Evolutionary conservation across 1,284 basidiomycete genomes (phyloP), one percentile per base, ranked within the genome.

Genomic region (Rhodotorula sp.): DNA sequence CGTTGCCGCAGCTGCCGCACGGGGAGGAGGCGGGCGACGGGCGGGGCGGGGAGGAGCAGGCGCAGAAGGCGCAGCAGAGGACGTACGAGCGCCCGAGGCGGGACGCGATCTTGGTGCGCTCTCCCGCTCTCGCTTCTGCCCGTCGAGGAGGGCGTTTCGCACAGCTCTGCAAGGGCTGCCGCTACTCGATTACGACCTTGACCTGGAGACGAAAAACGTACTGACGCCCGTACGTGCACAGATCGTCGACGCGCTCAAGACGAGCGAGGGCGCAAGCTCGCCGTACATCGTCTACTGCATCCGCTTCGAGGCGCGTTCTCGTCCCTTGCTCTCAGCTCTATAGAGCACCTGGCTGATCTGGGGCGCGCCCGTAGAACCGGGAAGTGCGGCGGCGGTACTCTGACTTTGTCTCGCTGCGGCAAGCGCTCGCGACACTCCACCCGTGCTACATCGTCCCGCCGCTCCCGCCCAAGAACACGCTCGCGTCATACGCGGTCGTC

Each of bases 361-460:
- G 5, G 8, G 10, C 25, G 8, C 12, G 25, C n/a, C 44, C 27
- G 9, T 81, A 96, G 93, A 87, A 86, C 75, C 86, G 89, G n/a
- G 90, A 92, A 79, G 88, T 92, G 10, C 88, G 89, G 59, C 91
- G 97, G 77, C 88, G 97, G 51, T 99, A 99, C 82, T 98, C 96
- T 9, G 94, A 98, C 80, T 99, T 99, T 81, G 93, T 98, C 82
- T 93, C 94, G 34, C 85, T 99, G 58, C 89, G 97, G 66, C 86
- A 88, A 67, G 91, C 87, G 67, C 87, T 99, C 59, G 86, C 89
- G 58, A 91, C 89, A 76, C 86, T 99, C 64, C 97, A 99, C 81
- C 97, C 97, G 0, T 97, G 95, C 22, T 84, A 96, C 77, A 98
- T 99, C 79, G 91, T 99, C 73, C 96, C 97, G 1, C 97, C 97